A percentile compares a stretch with the other conserved stretches of the same genome.
Conservation (phyloP, 805 yeast genomes). For the Lipomyces japonicus region DNA sequence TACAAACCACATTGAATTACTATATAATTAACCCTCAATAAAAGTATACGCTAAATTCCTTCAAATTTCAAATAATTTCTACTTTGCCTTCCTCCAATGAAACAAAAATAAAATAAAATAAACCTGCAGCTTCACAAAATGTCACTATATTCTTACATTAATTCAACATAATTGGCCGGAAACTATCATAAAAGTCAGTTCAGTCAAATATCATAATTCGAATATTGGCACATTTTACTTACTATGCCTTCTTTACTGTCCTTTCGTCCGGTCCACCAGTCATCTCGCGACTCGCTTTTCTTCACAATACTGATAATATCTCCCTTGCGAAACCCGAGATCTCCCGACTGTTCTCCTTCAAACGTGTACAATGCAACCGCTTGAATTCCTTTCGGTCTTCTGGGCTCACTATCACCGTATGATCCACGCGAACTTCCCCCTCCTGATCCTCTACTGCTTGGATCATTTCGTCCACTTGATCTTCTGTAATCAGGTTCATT, state of each 20-base stretch:
- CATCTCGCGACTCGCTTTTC: slow-evolving; percentile 83
- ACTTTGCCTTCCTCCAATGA: too few relatives aligned
- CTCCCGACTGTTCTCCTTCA: slow-evolving; percentile 91
- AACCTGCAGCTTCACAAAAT: too few relatives aligned
- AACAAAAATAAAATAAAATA: too few relatives aligned
- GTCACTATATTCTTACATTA: too few relatives aligned
- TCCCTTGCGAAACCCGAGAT: slow-evolving; percentile 88
- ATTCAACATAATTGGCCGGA: slow-evolving; percentile 95
- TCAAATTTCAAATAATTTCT: too few relatives aligned
- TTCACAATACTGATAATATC: slow-evolving; percentile 84
- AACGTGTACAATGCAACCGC: slow-evolving; percentile 88
- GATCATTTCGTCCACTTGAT: too few relatives aligned
- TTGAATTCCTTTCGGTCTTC: slow-evolving; percentile 49
- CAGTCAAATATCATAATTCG: not conserved
- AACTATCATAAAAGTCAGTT: slow-evolving; percentile 39
- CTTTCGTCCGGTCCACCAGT: slow-evolving; percentile 97
- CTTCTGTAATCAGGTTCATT: slow-evolving; percentile 2
- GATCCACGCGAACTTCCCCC: slow-evolving; percentile 6
- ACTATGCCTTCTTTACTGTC: slow-evolving; percentile 77
- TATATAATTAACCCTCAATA: too few relatives aligned
- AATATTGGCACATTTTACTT: not conserved
- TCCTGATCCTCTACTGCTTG: too few relatives aligned
- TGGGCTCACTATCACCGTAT: slow-evolving; percentile 12
- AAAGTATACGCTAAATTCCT: too few relatives aligned
- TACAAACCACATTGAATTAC: too few relatives aligned